A percentile compares a stretch with the other conserved stretches of the same genome.
Evolutionary conservation across 2,329 filamentous ascomycete genomes (phyloP).

Genomic region (Aspergillus piperis): DNA sequence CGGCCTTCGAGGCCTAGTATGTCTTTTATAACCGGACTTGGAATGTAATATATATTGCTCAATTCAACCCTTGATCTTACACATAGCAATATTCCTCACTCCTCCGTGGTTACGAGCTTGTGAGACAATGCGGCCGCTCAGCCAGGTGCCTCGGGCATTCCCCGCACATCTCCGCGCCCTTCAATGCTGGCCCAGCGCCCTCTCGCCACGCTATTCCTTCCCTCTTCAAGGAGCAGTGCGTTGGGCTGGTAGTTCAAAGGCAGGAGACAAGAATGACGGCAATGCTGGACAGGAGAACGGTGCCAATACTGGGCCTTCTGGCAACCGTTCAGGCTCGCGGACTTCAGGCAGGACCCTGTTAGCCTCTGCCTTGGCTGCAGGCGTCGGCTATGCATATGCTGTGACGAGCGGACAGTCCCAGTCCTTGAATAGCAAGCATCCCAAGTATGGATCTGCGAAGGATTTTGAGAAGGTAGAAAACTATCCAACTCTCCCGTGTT

Average conservation of each 20-base stretch:
- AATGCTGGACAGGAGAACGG: slow-evolving; percentile 17
- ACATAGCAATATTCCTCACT: not conserved
- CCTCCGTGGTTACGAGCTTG: not conserved
- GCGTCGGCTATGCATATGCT: slow-evolving; percentile 55
- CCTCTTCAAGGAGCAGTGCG: slow-evolving; percentile 17
- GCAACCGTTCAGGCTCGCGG: slow-evolving; percentile 38
- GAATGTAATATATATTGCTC: not conserved
- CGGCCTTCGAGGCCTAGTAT: not conserved
- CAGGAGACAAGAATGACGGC: not conserved
- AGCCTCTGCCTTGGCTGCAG: slow-evolving; percentile 52
- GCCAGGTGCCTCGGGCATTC: slow-evolving; percentile 26
- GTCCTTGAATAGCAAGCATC: slow-evolving; percentile 21
- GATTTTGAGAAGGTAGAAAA: slow-evolving; percentile 43
- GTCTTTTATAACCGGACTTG: not conserved
- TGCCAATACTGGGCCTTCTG: slow-evolving; percentile 18
- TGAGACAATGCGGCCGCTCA: slow-evolving; percentile 26
- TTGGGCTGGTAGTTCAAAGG: slow-evolving; percentile 24
- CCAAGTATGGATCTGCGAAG: slow-evolving; percentile 41
- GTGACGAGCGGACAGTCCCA: slow-evolving; percentile 38
- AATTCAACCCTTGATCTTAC: not conserved
- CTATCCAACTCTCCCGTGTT: not conserved
- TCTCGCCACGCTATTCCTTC: slow-evolving; percentile 13
- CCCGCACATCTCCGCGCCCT: slow-evolving; percentile 30
- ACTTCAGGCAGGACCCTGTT: slow-evolving; percentile 51
- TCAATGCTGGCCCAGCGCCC: slow-evolving; percentile 23